Base-by-base conservation (phyloP, 164 flowering plant genomes). In the Vitis rupestris region DNA sequence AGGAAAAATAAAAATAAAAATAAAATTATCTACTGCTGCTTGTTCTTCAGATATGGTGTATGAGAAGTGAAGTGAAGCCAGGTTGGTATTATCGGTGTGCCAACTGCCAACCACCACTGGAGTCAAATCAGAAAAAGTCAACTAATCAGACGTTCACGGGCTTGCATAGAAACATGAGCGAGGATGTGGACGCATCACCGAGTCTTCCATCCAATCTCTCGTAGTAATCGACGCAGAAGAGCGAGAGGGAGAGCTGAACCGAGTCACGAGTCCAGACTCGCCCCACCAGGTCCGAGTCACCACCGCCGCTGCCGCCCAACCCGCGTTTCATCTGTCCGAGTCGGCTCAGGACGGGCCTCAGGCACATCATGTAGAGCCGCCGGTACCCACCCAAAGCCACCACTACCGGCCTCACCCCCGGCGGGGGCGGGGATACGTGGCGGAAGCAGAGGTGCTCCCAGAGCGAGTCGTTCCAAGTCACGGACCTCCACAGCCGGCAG, bases 361-460 rank as follows among this genome's bases (percentile, higher is more conserved):
- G 75, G 73, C 93, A 88, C 9, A 80, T 83, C 85, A 82, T 80
- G 82, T 90, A 90, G 14, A 92, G 87, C 52, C 82, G 69, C 68
- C 86, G 76, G 79, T 87, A 91, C 1, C 98, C 97, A 9, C 98
- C 98, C 17, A 93, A 77, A 4, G 98, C 92, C n/a, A 72, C 68
- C 37, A 91, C 97, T 59, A 93, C 82, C 9, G 85, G 78, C 14
- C 85, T 75, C 19, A 83, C 81, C 9, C 72, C 67, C 9, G 81
- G 65, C 1, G 83, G 81, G 10, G 85, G 88, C 11, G 82, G 84
- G 13, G 85, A 75, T n/a, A 82, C 81, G 76, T 87, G 90, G 68
- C 97, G 88, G 77, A 88, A 81, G 76, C 97, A 89, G 66, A 94
- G 84, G 70, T 80, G 81, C 78, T 94, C 98, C 98, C 98, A 94